Conservation (phyloP, 2,329 filamentous ascomycete species). For the Stromatinia cepivora region DNA sequence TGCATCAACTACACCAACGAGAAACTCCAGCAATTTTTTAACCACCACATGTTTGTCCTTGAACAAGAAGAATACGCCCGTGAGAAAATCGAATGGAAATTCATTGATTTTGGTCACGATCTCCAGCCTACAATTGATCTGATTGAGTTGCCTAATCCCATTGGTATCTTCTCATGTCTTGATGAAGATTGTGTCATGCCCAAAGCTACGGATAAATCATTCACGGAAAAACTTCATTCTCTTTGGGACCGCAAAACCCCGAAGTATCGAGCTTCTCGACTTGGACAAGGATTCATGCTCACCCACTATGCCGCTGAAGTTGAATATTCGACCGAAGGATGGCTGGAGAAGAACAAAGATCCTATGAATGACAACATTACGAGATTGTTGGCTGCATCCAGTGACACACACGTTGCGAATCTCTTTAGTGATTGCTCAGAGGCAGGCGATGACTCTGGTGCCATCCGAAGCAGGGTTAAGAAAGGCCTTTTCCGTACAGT, state of each 20-base stretch:
- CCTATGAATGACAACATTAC: conserved; percentile 97
- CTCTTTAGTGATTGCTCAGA: conserved; percentile 90
- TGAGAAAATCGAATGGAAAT: conserved; percentile 99
- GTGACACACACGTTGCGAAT: conserved; percentile 76
- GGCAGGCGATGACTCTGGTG: conserved; percentile 68
- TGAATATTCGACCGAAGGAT: conserved; percentile 91
- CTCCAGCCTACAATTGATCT: conserved; percentile 96
- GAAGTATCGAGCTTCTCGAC: conserved; percentile 86
- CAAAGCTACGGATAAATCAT: conserved; percentile 94
- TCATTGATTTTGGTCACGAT: conserved; percentile 97
- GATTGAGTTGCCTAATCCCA: conserved; percentile 93
- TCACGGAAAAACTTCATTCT: conserved; percentile 95
- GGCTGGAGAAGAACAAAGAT: conserved; percentile 99
- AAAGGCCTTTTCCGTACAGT: conserved; percentile 96
- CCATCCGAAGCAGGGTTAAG: conserved; percentile 79
- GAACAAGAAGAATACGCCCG: conserved; percentile 98
- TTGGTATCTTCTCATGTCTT: conserved; percentile 96
- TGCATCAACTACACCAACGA: conserved; percentile 99
- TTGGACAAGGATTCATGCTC: conserved; percentile 89
- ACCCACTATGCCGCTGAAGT: conserved; percentile 98
- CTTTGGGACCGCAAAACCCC: conserved; percentile 94
- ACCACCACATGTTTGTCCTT: conserved; percentile 99
- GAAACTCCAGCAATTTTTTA: conserved; percentile 99
- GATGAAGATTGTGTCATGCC: conserved; percentile 99
- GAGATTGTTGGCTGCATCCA: conserved; percentile 77